These are phyloP conservation scores for Galeopsis tetrahit DNA, from an alignment of 257 asterid genomes.

Conservation along the genomic window DNA sequence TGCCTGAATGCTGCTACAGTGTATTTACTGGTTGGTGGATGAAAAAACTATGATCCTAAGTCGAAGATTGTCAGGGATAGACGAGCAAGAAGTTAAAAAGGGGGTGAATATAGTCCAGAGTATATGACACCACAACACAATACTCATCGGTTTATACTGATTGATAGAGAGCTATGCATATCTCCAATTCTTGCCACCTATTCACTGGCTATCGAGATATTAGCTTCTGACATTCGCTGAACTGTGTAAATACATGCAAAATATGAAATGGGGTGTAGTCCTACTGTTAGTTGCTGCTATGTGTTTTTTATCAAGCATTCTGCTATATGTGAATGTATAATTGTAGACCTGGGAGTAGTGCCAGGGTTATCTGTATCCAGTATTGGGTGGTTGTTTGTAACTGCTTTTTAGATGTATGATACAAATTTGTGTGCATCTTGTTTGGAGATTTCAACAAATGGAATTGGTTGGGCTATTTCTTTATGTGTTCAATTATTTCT, in stretches of 20 bases:
- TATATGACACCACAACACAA: slow-evolving; percentile 45
- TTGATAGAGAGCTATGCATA: slow-evolving; percentile 43
- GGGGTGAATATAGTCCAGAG: slow-evolving; percentile 39
- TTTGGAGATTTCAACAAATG: slow-evolving; percentile 33
- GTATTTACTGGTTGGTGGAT: slow-evolving; percentile 59
- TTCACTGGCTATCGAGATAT: slow-evolving; percentile 49
- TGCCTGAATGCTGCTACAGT: slow-evolving; percentile 45
- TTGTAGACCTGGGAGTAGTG: slow-evolving; percentile 33
- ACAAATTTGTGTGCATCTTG: slow-evolving; percentile 32
- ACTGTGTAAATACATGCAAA: slow-evolving; percentile 61
- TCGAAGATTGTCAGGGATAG: slow-evolving; percentile 48
- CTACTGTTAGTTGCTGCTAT: slow-evolving; percentile 37
- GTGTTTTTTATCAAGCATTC: slow-evolving; percentile 32
- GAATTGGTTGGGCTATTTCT: not conserved
- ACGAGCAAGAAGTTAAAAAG: slow-evolving; percentile 49
- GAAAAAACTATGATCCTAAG: slow-evolving; percentile 50
- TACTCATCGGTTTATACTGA: slow-evolving; percentile 46
- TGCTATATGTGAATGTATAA: slow-evolving; percentile 29
- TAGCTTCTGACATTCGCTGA: slow-evolving; percentile 48
- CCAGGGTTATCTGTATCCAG: slow-evolving; percentile 32
- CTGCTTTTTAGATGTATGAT: slow-evolving; percentile 33
- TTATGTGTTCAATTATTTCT: too few species aligned
- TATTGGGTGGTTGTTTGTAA: slow-evolving; percentile 34
- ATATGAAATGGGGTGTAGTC: slow-evolving; percentile 51
- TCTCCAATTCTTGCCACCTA: slow-evolving; percentile 49